These are phyloP conservation scores for Coniochaeta sp. DNA, from an alignment of 2,329 filamentous ascomycete genomes.

Conservation along the genomic window DNA sequence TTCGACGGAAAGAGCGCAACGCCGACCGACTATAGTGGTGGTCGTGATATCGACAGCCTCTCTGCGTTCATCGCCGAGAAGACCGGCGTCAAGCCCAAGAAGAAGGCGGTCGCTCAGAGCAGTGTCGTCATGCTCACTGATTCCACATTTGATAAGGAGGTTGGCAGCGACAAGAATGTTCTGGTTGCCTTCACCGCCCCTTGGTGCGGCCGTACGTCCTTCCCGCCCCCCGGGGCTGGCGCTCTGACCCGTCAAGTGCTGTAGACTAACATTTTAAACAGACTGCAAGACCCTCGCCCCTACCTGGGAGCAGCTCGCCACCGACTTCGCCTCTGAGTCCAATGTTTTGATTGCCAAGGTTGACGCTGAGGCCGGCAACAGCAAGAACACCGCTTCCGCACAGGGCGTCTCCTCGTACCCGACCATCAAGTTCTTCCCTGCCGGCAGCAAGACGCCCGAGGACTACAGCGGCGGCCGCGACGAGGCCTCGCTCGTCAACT, in stretches of 20 bases:
- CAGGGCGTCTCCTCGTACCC: slow-evolving; percentile 83
- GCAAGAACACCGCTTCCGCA: slow-evolving; percentile 68
- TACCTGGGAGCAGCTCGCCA: slow-evolving; percentile 79
- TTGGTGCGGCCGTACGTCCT: slow-evolving; percentile 95
- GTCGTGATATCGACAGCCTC: slow-evolving; percentile 82
- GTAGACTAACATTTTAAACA: slow-evolving; percentile 30
- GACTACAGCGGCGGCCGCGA: slow-evolving; percentile 69
- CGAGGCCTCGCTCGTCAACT: slow-evolving; percentile 70
- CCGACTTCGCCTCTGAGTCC: slow-evolving; percentile 70
- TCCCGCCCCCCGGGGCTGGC: too few species aligned
- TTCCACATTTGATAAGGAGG: slow-evolving; percentile 63
- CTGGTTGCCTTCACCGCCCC: slow-evolving; percentile 95
- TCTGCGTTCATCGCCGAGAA: slow-evolving; percentile 76
- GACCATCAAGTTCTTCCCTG: slow-evolving; percentile 96
- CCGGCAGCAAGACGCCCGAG: slow-evolving; percentile 66
- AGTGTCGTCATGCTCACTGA: slow-evolving; percentile 76
- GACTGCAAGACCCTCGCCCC: slow-evolving; percentile 97
- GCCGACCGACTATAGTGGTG: slow-evolving; percentile 78
- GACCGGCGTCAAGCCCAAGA: slow-evolving; percentile 75
- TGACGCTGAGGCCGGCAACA: slow-evolving; percentile 81
- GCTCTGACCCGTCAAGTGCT: too few species aligned
- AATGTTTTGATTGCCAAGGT: slow-evolving; percentile 88
- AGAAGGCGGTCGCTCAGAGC: slow-evolving; percentile 66
- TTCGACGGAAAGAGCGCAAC: slow-evolving; percentile 91
- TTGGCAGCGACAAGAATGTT: slow-evolving; percentile 83